These are phyloP conservation scores for Gossypium thurberi DNA, from an alignment of 345 rosid genomes.

Conservation along the genomic window DNA sequence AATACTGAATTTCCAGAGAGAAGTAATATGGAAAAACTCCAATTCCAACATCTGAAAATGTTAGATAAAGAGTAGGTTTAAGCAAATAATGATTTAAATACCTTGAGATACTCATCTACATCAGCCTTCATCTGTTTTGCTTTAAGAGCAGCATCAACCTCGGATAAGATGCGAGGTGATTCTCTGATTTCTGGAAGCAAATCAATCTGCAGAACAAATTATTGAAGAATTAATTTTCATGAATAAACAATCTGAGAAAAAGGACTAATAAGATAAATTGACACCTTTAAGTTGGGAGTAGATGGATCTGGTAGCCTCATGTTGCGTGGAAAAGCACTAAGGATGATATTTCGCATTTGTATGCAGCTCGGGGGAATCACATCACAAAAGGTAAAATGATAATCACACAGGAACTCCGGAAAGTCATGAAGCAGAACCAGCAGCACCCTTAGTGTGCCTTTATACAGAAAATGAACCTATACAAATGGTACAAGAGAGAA, in stretches of 20 bases:
- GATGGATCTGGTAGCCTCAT: slow-evolving; percentile 99
- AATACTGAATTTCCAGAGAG: neutral
- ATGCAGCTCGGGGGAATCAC: slow-evolving; percentile 98
- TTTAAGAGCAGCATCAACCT: slow-evolving; percentile 82
- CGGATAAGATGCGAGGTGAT: slow-evolving; percentile 75
- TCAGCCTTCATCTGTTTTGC: slow-evolving; percentile 79
- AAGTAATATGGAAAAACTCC: neutral
- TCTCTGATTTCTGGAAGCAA: slow-evolving; percentile 84
- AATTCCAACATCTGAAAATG: neutral
- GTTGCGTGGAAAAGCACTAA: slow-evolving; percentile 88
- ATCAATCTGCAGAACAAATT: slow-evolving; percentile 57
- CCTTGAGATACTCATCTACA: slow-evolving; percentile 93
- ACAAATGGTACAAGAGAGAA: slow-evolving; percentile 7
- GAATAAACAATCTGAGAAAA: neutral
- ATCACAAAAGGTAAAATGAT: slow-evolving; percentile 94
- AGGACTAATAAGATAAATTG: slow-evolving; percentile 1
- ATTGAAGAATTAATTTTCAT: neutral
- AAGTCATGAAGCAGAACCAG: slow-evolving; percentile 96
- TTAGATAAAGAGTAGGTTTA: neutral
- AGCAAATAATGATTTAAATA: slow-evolving; percentile 15
- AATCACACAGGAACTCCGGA: slow-evolving; percentile 95
- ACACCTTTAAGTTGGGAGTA: slow-evolving; percentile 78
- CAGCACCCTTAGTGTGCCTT: slow-evolving; percentile 89
- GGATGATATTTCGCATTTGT: slow-evolving; percentile 94
- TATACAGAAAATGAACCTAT: slow-evolving; percentile 78